Evolutionary conservation across 768 basidiomycete species (phyloP).

Genomic region (Heimioporus sp.): DNA sequence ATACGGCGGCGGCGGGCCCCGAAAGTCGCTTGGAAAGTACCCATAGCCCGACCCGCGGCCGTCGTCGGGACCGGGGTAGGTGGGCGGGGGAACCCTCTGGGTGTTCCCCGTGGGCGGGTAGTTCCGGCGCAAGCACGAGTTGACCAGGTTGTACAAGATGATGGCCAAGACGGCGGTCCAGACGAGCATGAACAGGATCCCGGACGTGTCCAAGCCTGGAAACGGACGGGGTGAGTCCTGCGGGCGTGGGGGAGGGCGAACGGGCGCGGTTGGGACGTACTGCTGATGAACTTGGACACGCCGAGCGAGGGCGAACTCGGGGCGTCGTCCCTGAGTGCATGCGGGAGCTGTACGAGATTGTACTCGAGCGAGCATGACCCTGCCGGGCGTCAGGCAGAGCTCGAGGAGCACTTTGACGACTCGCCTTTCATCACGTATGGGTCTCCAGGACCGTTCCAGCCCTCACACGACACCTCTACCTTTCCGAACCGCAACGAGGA

Average conservation of each 20-base stretch:
- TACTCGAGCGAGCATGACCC: constrained; percentile 90
- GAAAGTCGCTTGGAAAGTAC: constrained; percentile 53
- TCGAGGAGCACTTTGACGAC: background rate
- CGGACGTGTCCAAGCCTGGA: constrained; percentile 46
- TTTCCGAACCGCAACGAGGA: constrained; percentile 78
- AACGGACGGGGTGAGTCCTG: background rate
- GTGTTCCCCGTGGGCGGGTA: constrained; percentile 30
- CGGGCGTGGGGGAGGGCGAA: no score
- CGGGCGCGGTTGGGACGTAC: constrained; percentile 9
- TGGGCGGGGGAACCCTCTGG: constrained; percentile 23
- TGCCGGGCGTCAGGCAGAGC: constrained; percentile 25
- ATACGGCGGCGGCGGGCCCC: constrained; percentile 59
- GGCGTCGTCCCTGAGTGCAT: constrained; percentile 22
- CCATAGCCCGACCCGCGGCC: constrained; percentile 31
- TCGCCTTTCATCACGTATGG: constrained; percentile 81
- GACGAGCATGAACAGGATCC: constrained; percentile 51
- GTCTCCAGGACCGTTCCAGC: constrained; percentile 83
- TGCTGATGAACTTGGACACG: constrained; percentile 16
- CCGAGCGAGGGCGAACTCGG: constrained; percentile 7
- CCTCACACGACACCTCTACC: constrained; percentile 88
- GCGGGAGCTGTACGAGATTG: constrained; percentile 68
- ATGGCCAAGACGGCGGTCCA: constrained; percentile 54
- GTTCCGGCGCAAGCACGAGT: constrained; percentile 46
- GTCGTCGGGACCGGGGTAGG: constrained; percentile 30
- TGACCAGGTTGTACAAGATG: constrained; percentile 57